A percentile compares a stretch with the other conserved stretches of the same genome.
These are phyloP conservation scores for Tagetes patula DNA, from an alignment of 129 eudicot species.

Conservation along the genomic window DNA sequence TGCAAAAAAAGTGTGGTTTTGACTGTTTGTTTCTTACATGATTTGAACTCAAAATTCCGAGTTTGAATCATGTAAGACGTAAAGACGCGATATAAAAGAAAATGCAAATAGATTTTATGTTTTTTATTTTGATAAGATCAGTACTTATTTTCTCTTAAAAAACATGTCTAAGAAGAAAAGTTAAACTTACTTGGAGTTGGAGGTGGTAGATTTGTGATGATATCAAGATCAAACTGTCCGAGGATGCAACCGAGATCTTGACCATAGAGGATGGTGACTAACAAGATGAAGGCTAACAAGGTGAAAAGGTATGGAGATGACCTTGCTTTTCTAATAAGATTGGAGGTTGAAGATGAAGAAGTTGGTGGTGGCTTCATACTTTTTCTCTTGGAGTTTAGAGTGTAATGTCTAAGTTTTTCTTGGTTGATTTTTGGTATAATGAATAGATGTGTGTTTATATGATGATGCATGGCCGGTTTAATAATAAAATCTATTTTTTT, in stretches of 20 bases:
- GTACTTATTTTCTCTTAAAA: neutral
- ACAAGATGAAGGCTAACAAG: conserved; percentile 57
- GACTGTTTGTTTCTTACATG: neutral
- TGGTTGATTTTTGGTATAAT: conserved; percentile 36
- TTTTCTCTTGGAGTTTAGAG: conserved; percentile 25
- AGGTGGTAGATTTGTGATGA: conserved; percentile 11
- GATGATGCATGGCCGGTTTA: conserved; percentile 35
- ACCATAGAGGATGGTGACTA: conserved; percentile 63
- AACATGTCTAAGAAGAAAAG: neutral
- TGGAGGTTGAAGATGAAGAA: conserved; percentile 38
- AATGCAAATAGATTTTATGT: neutral
- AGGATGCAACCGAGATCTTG: conserved; percentile 72
- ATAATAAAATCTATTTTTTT: conserved; percentile 14
- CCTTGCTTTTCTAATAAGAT: conserved; percentile 39
- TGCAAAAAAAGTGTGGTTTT: neutral
- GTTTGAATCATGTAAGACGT: neutral
- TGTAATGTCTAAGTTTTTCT: conserved; percentile 22
- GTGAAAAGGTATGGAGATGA: conserved; percentile 64
- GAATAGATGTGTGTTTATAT: conserved; percentile 33
- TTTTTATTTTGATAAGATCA: neutral
- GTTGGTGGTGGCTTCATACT: conserved; percentile 74
- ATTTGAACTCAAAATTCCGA: neutral
- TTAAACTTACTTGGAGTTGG: conserved; percentile 38
- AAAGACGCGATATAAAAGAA: neutral
- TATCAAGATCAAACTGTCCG: conserved; percentile 29